A percentile compares a stretch with the other conserved stretches of the same genome.
Conservation (phyloP, 1,284 basidiomycete genomes). For the Microbotryomycetes sp. region DNA sequence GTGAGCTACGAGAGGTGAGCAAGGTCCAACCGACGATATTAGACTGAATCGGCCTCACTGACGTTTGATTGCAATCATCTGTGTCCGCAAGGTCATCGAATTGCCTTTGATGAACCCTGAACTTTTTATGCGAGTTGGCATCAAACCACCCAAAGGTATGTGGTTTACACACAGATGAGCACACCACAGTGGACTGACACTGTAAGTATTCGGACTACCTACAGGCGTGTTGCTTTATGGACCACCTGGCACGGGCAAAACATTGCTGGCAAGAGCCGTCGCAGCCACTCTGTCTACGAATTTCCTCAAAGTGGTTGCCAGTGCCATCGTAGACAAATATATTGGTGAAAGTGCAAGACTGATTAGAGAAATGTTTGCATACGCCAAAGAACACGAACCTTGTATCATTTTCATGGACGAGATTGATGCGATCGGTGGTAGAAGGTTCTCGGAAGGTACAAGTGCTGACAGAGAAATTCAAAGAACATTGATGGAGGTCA, state of each 20-base stretch:
- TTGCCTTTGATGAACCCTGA: slow-evolving; percentile 93
- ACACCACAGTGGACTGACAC: background rate
- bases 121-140: slow-evolving; percentile 89
- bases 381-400: slow-evolving; percentile 93
- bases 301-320: slow-evolving; percentile 96
- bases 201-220: background rate
- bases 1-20: slow-evolving; percentile 83
- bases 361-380: slow-evolving; percentile 97
- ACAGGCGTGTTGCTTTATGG: slow-evolving; percentile 72
- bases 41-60: background rate
- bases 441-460: slow-evolving; percentile 96
- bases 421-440: slow-evolving; percentile 93
- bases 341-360: slow-evolving; percentile 95
- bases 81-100: slow-evolving; percentile 72
- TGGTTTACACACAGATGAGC: too few species aligned
- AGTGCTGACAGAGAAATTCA: slow-evolving; percentile 98
- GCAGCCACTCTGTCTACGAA: slow-evolving; percentile 94
- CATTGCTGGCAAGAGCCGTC: slow-evolving; percentile 87
- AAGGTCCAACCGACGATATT: background rate
- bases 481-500: slow-evolving; percentile 94
- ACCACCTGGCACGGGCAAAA: slow-evolving; percentile 93
- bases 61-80: background rate
- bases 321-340: slow-evolving; percentile 99
- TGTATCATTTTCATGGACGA: slow-evolving; percentile 99
- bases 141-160: slow-evolving; percentile 85